Conservation (phyloP, 768 basidiomycete species). For the Pisolithus orientalis region DNA sequence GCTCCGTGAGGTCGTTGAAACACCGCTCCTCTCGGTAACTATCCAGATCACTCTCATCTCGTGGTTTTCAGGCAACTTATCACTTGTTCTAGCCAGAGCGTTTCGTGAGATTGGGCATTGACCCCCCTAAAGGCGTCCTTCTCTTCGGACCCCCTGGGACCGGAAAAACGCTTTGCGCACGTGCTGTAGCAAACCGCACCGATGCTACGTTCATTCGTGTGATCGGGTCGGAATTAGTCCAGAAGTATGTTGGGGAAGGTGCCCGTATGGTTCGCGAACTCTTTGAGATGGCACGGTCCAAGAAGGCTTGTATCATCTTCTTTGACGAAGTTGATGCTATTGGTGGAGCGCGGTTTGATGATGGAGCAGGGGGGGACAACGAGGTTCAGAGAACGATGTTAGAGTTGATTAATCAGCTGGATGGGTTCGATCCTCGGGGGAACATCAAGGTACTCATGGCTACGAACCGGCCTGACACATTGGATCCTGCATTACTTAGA, state of each 20-base stretch:
- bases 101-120: conserved; percentile 96
- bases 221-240: conserved; percentile 98
- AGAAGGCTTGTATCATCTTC: conserved; percentile 99
- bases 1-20: conserved; percentile 95
- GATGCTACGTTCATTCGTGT: conserved; percentile 99
- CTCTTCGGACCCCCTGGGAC: conserved; percentile 95
- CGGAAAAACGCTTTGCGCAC: conserved; percentile 97
- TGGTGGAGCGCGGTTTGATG: conserved; percentile 96
- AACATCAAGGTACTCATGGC: conserved; percentile 99
- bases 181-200: conserved; percentile 96
- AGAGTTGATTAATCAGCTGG: conserved; percentile 97
- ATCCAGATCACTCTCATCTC: not conserved
- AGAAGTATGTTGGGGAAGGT: conserved; percentile 99
- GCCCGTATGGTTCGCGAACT: conserved; percentile 98
- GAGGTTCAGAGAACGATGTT: conserved; percentile 99
- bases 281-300: conserved; percentile 98
- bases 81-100: conserved; percentile 78
- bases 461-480: conserved; percentile 97
- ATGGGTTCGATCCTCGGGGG: conserved; percentile 98
- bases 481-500: conserved; percentile 93
- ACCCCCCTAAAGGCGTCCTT: conserved; percentile 96
- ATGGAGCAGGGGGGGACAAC: conserved; percentile 98
- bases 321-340: conserved; percentile 99
- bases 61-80: conserved; percentile 9
- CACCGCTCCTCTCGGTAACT: conserved; percentile 85